Base-by-base conservation (phyloP, 257 asterid genomes). In the Paraleonurus japonicus region DNA sequence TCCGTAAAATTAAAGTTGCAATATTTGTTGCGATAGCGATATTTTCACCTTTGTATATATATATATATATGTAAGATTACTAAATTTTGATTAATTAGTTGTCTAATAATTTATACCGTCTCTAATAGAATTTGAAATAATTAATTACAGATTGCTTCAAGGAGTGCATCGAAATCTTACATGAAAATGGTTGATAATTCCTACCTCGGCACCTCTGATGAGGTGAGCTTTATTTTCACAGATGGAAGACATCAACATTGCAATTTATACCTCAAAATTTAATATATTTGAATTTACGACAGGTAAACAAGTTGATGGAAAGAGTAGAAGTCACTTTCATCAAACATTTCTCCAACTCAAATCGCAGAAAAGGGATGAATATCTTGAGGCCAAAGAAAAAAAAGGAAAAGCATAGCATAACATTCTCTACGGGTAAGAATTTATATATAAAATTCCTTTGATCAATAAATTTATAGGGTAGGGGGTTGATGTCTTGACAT, bases 261-360 rank as follows among this genome's bases (percentile, higher is more conserved):
- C 16, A 11, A 41, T 41, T 15, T 45, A 45, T 15, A 12, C 53
- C 19, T 15, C 19, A 45, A 45, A 45, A 45, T 3, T 45, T 3
- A 45, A 45, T 45, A 5, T 17, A 7, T 50, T 17, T 17, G 7
- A 48, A 63, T 50, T n/a, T 62, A 70, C 10, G 16, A 7, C 26
- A 87, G 90, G 83, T 85, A 20, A 81, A 66, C 73, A 72, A 76
- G 65, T 71, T 85, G 78, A 72, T 87, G 79, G 87, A 85, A 30
- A 83, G 89, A 72, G 90, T 85, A 23, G 92, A 87, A 72, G 78
- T 43, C 1, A 79, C 72, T 6, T 81, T 87, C 70, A 79, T 85
- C 83, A 79, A 87, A 74, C 87, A 87, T 78, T 87, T 86, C 78
- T 69, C 84, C 32, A 85, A 85, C 65, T 81, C 85, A 4, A 85